A percentile compares a stretch with the other conserved stretches of the same genome.
These are phyloP conservation scores for Aspergillus novofumigatus DNA, from an alignment of 2,329 filamentous ascomycete species.

Conservation along the genomic window DNA sequence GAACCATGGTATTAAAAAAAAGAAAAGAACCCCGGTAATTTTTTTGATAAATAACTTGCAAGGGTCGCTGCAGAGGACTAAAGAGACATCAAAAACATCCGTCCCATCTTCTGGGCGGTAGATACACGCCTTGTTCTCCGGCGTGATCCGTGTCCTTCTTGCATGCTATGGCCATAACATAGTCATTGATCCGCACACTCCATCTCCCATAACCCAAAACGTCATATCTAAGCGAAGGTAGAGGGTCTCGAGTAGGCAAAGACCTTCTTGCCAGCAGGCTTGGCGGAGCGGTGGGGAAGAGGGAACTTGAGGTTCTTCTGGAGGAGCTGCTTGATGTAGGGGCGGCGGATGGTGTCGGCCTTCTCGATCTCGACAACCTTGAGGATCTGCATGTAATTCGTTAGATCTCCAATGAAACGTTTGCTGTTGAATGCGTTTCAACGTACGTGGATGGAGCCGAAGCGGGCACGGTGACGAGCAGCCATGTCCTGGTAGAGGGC, in stretches of 20 bases:
- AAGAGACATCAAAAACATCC: conserved; percentile 37
- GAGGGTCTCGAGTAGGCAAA: conserved; percentile 90
- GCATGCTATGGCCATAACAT: conserved; percentile 41
- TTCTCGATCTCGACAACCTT: conserved; percentile 98
- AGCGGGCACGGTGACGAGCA: conserved; percentile 94
- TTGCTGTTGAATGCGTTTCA: neutral
- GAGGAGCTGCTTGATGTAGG: conserved; percentile 99
- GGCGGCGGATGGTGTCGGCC: conserved; percentile 88
- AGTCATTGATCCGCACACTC: conserved; percentile 41
- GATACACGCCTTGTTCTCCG: conserved; percentile 33
- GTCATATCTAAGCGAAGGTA: conserved; percentile 84
- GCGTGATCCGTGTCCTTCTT: conserved; percentile 35
- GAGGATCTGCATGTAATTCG: conserved; percentile 66
- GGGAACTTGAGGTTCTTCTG: conserved; percentile 96
- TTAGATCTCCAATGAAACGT: neutral
- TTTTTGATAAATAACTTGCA: conserved; percentile 37
- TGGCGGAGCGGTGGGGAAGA: conserved; percentile 91
- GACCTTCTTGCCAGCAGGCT: conserved; percentile 79
- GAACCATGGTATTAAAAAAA: conserved; percentile 11
- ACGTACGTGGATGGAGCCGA: conserved; percentile 97
- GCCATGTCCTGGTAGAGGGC: conserved; percentile 99
- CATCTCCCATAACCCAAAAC: conserved; percentile 31
- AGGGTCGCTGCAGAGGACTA: conserved; percentile 39
- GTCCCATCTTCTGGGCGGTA: conserved; percentile 30
- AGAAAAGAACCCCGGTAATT: conserved; percentile 33